A percentile compares a stretch with the other conserved stretches of the same genome.
Evolutionary conservation across 179 eudicot species (phyloP).

Genomic region (Patellifolia procumbens): DNA sequence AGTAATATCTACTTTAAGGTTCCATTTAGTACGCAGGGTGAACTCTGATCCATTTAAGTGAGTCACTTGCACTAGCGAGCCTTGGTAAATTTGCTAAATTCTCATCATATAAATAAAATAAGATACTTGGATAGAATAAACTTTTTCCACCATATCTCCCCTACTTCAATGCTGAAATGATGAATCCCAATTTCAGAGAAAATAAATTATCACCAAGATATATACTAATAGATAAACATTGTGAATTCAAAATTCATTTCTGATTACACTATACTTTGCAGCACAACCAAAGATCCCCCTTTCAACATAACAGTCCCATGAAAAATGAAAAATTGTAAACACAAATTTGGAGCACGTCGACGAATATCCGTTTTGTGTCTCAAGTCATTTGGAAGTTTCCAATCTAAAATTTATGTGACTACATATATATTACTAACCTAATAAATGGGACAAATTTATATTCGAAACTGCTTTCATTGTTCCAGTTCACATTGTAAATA

Average conservation of each 20-base stretch:
- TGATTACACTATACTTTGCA: not conserved
- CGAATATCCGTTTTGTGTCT: no score
- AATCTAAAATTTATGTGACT: no score
- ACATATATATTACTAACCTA: not conserved
- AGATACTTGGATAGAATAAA: not conserved
- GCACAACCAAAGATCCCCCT: not conserved
- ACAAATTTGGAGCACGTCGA: no score
- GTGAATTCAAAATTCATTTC: not conserved
- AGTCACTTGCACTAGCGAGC: no score
- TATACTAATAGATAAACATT: not conserved
- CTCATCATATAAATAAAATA: no score
- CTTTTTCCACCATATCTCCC: not conserved
- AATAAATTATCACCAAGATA: not conserved
- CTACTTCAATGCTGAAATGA: not conserved
- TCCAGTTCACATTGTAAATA: not conserved
- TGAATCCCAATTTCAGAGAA: not conserved
- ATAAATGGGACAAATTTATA: not conserved
- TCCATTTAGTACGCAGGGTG: no score
- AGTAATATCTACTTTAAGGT: not conserved
- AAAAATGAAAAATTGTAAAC: no score
- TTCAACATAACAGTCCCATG: not conserved
- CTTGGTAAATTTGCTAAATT: no score
- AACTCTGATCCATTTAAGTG: no score
- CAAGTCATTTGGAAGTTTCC: no score
- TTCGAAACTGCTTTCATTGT: constrained; percentile 1